These are phyloP conservation scores for Clitoria ternatea DNA, from an alignment of 306 rosid species.

Conservation along the genomic window DNA sequence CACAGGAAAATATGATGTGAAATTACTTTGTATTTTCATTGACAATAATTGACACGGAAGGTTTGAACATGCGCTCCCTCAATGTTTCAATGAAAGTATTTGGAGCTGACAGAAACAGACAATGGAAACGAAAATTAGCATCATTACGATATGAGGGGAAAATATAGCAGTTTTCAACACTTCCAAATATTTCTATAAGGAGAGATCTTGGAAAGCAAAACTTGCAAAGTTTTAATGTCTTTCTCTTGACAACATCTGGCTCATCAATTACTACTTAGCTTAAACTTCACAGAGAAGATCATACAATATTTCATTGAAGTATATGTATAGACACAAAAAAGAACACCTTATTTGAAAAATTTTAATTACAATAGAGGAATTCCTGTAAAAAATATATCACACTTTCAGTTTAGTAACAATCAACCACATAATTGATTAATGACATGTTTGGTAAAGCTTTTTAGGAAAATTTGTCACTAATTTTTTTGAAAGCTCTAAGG, in stretches of 20 bases:
- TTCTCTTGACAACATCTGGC: neutral
- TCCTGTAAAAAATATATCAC: neutral
- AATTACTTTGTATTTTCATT: slow-evolving; percentile 72
- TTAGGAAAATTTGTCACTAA: no score
- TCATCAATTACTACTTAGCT: neutral
- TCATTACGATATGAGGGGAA: slow-evolving; percentile 17
- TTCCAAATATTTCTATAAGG: slow-evolving; percentile 1
- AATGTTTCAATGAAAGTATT: slow-evolving; percentile 77
- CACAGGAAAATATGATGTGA: slow-evolving; percentile 21
- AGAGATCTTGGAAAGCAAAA: slow-evolving; percentile 3
- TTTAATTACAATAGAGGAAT: neutral
- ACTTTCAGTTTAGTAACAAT: neutral
- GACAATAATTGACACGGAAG: slow-evolving; percentile 71
- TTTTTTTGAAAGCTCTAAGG: no score
- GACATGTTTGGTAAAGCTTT: no score
- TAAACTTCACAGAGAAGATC: neutral
- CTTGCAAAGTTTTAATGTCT: neutral
- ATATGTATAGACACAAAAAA: neutral
- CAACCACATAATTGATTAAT: neutral
- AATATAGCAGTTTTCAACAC: neutral
- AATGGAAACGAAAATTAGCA: slow-evolving; percentile 14
- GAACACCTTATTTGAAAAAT: neutral
- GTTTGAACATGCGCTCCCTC: slow-evolving; percentile 97
- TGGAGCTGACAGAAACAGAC: slow-evolving; percentile 55
- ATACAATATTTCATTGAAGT: neutral